Conservation (phyloP, 2,329 filamentous ascomycete genomes). For the Colletotrichum acutatum region DNA sequence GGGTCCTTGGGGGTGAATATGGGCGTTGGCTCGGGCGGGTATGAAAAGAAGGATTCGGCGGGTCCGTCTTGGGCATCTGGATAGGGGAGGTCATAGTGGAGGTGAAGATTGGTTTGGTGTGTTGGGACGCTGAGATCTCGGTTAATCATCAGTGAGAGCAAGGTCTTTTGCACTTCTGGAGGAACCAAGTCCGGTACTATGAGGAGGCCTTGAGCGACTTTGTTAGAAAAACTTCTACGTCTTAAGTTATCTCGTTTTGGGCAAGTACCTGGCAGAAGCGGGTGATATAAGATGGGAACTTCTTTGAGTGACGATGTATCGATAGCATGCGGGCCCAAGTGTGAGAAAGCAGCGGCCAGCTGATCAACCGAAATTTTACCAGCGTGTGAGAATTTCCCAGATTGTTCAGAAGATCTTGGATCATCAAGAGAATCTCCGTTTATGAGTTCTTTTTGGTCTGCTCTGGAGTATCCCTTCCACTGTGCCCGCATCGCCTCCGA, state of each 20-base stretch:
- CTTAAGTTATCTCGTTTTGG: background rate
- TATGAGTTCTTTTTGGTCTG: conserved; percentile 62
- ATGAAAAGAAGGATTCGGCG: conserved; percentile 64
- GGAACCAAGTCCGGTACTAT: conserved; percentile 82
- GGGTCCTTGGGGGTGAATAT: conserved; percentile 76
- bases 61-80: conserved; percentile 34
- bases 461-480: conserved; percentile 81
- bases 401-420: conserved; percentile 47
- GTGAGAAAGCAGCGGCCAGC: conserved; percentile 55
- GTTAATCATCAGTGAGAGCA: conserved; percentile 82
- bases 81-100: conserved; percentile 81
- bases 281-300: conserved; percentile 70
- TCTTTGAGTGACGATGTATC: conserved; percentile 48
- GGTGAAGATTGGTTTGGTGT: conserved; percentile 91
- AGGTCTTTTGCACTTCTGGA: conserved; percentile 70
- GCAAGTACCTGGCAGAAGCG: conserved; percentile 73
- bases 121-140: conserved; percentile 76
- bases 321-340: conserved; percentile 48
- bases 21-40: conserved; percentile 60
- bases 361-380: conserved; percentile 54
- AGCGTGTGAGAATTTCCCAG: conserved; percentile 57
- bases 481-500: conserved; percentile 74
- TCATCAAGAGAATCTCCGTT: conserved; percentile 67
- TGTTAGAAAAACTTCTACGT: background rate
- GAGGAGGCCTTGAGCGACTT: conserved; percentile 71